phyloP scores from a whole-genome alignment of 208 protist species.

The Herpetomonas tarakana region DNA sequence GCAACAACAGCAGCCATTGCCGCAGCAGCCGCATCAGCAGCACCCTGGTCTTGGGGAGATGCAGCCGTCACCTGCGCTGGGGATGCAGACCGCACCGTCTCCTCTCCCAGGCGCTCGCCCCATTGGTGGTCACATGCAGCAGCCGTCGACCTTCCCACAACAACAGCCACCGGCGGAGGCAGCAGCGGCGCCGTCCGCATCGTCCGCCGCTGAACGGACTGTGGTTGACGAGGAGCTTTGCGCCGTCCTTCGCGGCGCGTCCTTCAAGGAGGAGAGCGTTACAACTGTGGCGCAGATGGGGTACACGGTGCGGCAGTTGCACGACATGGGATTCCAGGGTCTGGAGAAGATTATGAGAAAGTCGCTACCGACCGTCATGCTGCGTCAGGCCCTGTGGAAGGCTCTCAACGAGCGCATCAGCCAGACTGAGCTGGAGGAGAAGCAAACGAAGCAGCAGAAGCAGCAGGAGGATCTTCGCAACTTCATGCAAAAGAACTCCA shows the following conservation, averaged over 20 bases:
- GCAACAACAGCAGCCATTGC: slow-evolving; percentile 1
- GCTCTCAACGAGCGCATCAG: not conserved
- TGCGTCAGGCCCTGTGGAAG: not conserved
- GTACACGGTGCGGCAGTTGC: not conserved
- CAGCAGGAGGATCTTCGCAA: slow-evolving; percentile 19
- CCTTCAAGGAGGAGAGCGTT: not conserved
- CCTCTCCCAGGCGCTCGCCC: too few species aligned
- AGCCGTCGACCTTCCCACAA: not conserved
- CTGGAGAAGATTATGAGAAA: not conserved
- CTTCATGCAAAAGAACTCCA: slow-evolving; percentile 30
- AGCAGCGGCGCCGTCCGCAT: not conserved
- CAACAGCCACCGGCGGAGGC: not conserved
- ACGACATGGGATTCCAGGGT: not conserved
- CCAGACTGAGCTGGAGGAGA: not conserved
- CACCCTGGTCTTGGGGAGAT: too few species aligned
- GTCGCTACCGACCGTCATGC: not conserved
- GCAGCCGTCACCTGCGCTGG: too few species aligned
- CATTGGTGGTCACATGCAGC: too few species aligned
- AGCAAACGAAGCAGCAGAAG: not conserved
- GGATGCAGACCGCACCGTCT: too few species aligned
- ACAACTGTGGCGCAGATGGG: not conserved
- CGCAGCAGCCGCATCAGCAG: too few species aligned
- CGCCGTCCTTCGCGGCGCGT: not conserved
- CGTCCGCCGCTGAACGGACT: too few species aligned
- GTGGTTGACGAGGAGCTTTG: not conserved